Conservation (phyloP, 169 alveolate genomes). For the Plasmodium gonderi region DNA sequence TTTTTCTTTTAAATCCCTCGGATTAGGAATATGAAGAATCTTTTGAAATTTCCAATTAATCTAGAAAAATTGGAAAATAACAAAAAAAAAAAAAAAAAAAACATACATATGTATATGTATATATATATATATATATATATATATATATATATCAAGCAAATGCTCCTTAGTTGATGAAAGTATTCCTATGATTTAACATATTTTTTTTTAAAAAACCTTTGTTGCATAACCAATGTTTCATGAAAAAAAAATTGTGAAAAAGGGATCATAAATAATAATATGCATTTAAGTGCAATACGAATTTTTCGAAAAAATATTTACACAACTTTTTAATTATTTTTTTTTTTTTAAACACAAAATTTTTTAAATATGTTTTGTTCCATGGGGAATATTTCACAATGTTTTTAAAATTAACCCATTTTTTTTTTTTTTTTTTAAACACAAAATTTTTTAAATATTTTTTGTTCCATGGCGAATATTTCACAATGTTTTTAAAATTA, state of each 20-base stretch:
- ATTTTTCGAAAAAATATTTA: background rate
- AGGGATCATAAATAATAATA: background rate
- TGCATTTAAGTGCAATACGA: conserved; percentile 14
- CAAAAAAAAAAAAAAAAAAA: too few relatives aligned
- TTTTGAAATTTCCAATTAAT: background rate
- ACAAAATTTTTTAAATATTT: background rate
- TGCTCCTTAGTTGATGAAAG: background rate
- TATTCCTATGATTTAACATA: background rate
- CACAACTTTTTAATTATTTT: background rate
- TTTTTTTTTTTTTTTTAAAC: background rate
- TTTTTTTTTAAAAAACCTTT: background rate
- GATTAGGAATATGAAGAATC: background rate
- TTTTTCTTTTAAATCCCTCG: background rate
- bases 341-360: background rate
- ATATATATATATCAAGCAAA: too few relatives aligned
- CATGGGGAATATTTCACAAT: background rate
- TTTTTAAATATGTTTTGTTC: background rate
- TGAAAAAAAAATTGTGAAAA: background rate
- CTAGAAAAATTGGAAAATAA: background rate
- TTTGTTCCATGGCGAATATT: background rate
- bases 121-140: too few relatives aligned
- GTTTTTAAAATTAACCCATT: background rate
- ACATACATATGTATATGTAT: too few relatives aligned
- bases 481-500: background rate
- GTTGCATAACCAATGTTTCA: background rate